Conservation (phyloP, 2,329 filamentous ascomycete genomes). For the Penicillium fuscoglaucum region DNA sequence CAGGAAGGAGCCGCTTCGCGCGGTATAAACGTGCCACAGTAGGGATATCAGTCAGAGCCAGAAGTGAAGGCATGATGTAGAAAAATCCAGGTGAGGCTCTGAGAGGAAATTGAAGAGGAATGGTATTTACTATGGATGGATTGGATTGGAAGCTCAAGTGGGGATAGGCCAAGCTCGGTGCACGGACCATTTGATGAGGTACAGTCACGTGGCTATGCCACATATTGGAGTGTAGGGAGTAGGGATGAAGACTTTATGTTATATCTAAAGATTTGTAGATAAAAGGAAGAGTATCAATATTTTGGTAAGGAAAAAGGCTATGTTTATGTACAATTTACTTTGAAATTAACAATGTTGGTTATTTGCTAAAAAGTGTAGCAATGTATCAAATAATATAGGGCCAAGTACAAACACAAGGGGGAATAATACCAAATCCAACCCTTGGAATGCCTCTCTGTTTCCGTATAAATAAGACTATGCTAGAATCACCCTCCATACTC, state of each 20-base stretch:
- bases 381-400: not conserved
- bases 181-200: not conserved
- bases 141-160: conserved; percentile 1
- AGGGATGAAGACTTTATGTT: not conserved
- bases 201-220: not conserved
- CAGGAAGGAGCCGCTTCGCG: conserved; percentile 49
- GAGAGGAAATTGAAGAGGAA: not conserved
- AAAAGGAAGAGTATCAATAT: not conserved
- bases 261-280: too few species aligned
- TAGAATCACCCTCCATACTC: too few species aligned
- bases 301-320: not conserved
- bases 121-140: not conserved
- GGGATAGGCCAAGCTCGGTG: not conserved
- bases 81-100: too few species aligned
- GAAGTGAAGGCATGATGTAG: conserved; percentile 23
- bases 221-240: not conserved
- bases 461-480: not conserved
- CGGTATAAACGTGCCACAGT: conserved; percentile 64
- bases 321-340: not conserved
- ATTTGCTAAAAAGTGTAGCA: not conserved
- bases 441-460: not conserved
- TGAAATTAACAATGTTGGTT: not conserved
- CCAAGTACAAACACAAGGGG: not conserved
- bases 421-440: not conserved
- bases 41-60: conserved; percentile 40